Percentiles rank a stretch among this genome's conserved stretches.
phyloP scores from a whole-genome alignment of 129 eudicot species.

The Sambucus nigra region DNA sequence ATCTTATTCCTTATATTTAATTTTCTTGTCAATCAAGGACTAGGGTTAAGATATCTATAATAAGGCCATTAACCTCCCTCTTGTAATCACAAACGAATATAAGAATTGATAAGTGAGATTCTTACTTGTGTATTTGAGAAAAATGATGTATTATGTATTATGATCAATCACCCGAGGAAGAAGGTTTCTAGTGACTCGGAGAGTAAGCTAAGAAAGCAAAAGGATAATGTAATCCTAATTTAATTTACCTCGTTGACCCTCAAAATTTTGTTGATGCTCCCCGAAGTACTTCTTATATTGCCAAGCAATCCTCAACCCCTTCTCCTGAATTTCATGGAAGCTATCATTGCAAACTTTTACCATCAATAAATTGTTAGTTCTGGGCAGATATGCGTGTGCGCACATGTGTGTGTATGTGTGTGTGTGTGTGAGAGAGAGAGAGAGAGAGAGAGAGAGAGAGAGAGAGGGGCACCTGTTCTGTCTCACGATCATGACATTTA shows the following conservation, averaged over 20 bases:
- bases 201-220: background rate
- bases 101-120: too few species aligned
- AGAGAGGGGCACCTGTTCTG: constrained; percentile 43
- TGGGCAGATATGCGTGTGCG: too few species aligned
- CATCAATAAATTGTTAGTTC: constrained; percentile 1
- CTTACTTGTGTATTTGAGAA: too few species aligned
- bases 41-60: too few species aligned
- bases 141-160: too few species aligned
- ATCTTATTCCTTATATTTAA: too few species aligned
- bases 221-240: background rate
- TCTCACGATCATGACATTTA: constrained; percentile 41
- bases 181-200: too few species aligned
- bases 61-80: too few species aligned
- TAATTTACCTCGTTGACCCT: constrained; percentile 55
- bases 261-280: constrained; percentile 45
- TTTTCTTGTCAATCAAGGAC: too few species aligned
- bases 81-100: too few species aligned
- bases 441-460: constrained; percentile 7
- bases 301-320: constrained; percentile 96
- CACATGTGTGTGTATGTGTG: too few species aligned
- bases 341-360: background rate
- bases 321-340: constrained; percentile 36
- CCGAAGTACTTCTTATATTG: constrained; percentile 87
- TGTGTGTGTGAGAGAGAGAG: background rate
- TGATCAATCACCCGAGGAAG: too few species aligned